Evolutionary conservation across 495 filamentous ascomycete species (phyloP).

Genomic region (Zalerion maritima): DNA sequence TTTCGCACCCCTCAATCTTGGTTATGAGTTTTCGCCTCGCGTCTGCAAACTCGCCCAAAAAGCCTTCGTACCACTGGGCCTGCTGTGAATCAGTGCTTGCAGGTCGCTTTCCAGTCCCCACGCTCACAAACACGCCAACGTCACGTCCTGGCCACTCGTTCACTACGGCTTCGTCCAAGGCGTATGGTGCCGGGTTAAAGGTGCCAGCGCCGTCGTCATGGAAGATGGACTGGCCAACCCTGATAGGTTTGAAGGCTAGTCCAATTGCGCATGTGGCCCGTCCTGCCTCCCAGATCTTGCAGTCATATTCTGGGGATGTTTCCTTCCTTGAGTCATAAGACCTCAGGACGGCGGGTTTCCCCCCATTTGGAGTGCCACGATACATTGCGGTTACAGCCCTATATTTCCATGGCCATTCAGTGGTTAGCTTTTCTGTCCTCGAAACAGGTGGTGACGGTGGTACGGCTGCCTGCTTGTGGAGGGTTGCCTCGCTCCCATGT

Average conservation of each 20-base stretch:
- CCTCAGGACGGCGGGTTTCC: conserved; percentile 56
- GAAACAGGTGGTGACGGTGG: too few species aligned
- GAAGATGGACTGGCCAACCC: conserved; percentile 83
- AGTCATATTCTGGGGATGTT: conserved; percentile 74
- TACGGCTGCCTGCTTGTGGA: not conserved
- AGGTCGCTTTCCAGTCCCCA: conserved; percentile 85
- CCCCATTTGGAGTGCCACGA: conserved; percentile 57
- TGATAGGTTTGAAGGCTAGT: conserved; percentile 89
- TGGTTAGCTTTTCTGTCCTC: too few species aligned
- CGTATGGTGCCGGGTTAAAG: conserved; percentile 76
- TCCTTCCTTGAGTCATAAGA: conserved; percentile 93
- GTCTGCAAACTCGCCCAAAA: conserved; percentile 84
- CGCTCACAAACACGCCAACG: conserved; percentile 74
- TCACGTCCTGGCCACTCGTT: conserved; percentile 94
- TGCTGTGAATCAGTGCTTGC: conserved; percentile 50
- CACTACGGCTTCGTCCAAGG: conserved; percentile 75
- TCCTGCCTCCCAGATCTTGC: conserved; percentile 90
- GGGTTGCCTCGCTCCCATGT: not conserved
- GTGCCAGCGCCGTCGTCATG: conserved; percentile 85
- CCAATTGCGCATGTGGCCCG: conserved; percentile 87
- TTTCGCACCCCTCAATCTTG: conserved; percentile 92
- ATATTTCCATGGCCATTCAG: conserved; percentile 14
- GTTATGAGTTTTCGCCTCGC: conserved; percentile 66
- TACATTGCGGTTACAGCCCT: conserved; percentile 87
- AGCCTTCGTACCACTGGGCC: conserved; percentile 83